Base-by-base conservation (phyloP, 2,329 filamentous ascomycete species). In the Chrysosporium keratinophilum region DNA sequence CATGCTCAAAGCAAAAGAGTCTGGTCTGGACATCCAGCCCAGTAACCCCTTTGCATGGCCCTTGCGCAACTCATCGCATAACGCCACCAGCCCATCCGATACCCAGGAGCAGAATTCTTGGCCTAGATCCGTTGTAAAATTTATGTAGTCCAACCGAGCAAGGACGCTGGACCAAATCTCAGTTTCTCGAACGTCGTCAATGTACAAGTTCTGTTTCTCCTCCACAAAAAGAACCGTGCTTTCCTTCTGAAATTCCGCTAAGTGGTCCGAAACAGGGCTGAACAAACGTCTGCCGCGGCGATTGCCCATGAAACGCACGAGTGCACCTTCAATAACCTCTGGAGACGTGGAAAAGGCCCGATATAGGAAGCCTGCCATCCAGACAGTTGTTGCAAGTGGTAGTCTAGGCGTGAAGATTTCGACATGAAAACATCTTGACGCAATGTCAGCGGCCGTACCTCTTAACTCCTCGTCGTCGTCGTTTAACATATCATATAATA, bases 381-480 rank as follows among this genome's bases (percentile, higher is more conserved):
- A 59, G 14, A 74, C 66, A 37, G 70, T 72, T 19, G 78, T 74
- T 23, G 76, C 72, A 20, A 79, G 59, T 0, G 79, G 75, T 1
- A 76, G 73, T 1, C 6, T 58, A 59, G 5, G 56, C 11, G 44
- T 40, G 3, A n/a, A 43, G 10, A 43, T 42, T n/a, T 50, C n/a
- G 17, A 7, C 37, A 6, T 66, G 69, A 0, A 73, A 60, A 0
- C 71, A 54, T 58, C 63, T 65, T 2, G 70, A 72, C 12, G 68
- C 66, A 1, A 66, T 65, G 5, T 63, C 59, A 5, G 72, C 79
- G 6, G 83, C 84, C 0, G 79, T 67, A 34, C 84, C 78, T 43
- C 91, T 81, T 58, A 96, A 79, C 54, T 96, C 89, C 57, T 95
- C 88, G 64, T 97, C 91, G 64, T 97, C 91, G 64, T 97, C 93